Percentiles rank a stretch among this genome's conserved stretches.
These are phyloP conservation scores for Ilyonectria destructans DNA, from an alignment of 2,329 filamentous ascomycete species.

Conservation along the genomic window DNA sequence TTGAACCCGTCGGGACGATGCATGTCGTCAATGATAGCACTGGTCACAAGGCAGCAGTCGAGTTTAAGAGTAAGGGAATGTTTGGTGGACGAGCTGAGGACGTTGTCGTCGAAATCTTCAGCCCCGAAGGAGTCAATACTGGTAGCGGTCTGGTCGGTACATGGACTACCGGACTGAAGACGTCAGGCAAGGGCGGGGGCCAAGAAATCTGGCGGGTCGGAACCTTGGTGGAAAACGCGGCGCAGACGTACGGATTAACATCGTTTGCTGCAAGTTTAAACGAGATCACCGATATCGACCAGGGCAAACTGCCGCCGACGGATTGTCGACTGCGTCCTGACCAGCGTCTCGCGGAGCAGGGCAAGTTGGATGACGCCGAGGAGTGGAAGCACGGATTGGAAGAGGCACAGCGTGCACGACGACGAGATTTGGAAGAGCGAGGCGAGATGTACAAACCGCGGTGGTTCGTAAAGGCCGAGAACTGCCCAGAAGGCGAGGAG, in stretches of 20 bases:
- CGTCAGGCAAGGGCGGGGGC: constrained; percentile 74
- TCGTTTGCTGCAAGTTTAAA: constrained; percentile 90
- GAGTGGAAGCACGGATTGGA: constrained; percentile 86
- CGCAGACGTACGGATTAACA: constrained; percentile 90
- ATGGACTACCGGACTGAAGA: constrained; percentile 84
- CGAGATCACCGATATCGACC: constrained; percentile 87
- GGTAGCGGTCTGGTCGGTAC: constrained; percentile 83
- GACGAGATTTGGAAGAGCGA: constrained; percentile 82
- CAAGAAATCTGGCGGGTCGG: constrained; percentile 86
- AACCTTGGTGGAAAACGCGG: constrained; percentile 82
- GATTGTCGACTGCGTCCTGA: constrained; percentile 90
- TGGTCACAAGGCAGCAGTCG: constrained; percentile 86
- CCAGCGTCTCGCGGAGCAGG: constrained; percentile 87
- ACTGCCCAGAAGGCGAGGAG: constrained; percentile 73
- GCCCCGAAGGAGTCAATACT: constrained; percentile 75
- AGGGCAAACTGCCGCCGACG: constrained; percentile 81
- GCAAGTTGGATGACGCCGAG: constrained; percentile 88
- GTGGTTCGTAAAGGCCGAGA: constrained; percentile 87
- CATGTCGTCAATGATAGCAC: constrained; percentile 87
- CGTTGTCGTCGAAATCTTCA: constrained; percentile 82
- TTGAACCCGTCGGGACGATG: constrained; percentile 95
- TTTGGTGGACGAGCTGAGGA: constrained; percentile 96
- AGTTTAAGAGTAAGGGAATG: constrained; percentile 97
- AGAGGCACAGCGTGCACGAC: constrained; percentile 84
- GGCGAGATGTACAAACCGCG: constrained; percentile 82